A percentile compares a stretch with the other conserved stretches of the same genome.
Evolutionary conservation across 169 alveolate genomes (phyloP).

Genomic region (Plasmodium malariae): DNA sequence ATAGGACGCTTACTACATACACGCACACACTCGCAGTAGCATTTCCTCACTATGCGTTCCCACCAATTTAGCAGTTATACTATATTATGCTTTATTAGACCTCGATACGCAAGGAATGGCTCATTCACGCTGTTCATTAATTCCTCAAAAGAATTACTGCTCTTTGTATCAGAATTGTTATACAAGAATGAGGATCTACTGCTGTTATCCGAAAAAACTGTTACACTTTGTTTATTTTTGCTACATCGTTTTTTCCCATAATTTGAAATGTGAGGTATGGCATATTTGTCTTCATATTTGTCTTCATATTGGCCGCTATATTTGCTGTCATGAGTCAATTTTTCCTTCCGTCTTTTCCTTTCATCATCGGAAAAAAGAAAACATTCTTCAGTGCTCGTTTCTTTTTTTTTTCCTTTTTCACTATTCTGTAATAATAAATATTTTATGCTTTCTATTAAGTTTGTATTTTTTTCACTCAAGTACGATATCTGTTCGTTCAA

Average conservation of each 20-base stretch:
- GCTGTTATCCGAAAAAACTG: conserved; percentile 23
- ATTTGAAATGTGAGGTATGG: background rate
- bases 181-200: background rate
- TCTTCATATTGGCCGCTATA: background rate
- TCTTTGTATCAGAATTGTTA: conserved; percentile 24
- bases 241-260: background rate
- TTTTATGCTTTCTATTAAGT: conserved; percentile 19
- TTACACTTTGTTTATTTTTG: background rate
- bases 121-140: background rate
- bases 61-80: too few relatives aligned
- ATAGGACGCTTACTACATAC: too few relatives aligned
- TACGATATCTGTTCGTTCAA: conserved; percentile 26
- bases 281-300: background rate
- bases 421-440: background rate
- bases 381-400: background rate
- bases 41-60: too few relatives aligned
- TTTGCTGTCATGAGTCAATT: background rate
- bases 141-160: conserved; percentile 4
- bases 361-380: background rate
- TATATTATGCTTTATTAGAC: background rate
- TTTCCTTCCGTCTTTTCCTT: background rate
- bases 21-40: too few relatives aligned
- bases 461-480: conserved; percentile 18
- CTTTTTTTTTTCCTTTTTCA: background rate
- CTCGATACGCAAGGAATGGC: background rate